phyloP scores from a whole-genome alignment of 345 rosid genomes.

The Capsella bursapastoris region DNA sequence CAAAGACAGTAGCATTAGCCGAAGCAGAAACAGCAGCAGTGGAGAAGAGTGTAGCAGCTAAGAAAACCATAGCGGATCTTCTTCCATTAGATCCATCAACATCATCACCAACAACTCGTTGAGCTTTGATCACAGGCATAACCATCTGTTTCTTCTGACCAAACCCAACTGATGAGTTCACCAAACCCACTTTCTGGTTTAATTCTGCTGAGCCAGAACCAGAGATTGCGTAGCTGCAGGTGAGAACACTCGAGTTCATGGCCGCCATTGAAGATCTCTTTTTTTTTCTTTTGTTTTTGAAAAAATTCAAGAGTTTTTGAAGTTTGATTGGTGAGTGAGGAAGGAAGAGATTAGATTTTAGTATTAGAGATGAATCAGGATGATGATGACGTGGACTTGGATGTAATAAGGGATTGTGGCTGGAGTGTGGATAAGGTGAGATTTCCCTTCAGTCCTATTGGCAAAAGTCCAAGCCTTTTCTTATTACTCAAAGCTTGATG shows the following conservation, averaged over 20 bases:
- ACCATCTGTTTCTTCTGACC: conserved; percentile 50
- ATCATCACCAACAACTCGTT: conserved; percentile 46
- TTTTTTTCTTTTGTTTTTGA: background rate
- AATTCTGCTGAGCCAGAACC: conserved; percentile 68
- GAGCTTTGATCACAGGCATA: conserved; percentile 70
- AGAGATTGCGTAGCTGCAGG: conserved; percentile 77
- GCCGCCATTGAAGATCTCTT: conserved; percentile 58
- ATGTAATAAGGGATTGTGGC: conserved; percentile 63
- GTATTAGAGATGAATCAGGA: conserved; percentile 47
- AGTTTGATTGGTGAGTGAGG: conserved; percentile 39
- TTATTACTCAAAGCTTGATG: conserved; percentile 3
- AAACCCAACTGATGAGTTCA: conserved; percentile 48
- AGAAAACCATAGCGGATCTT: conserved; percentile 68
- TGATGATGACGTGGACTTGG: conserved; percentile 50
- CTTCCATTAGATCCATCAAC: conserved; percentile 57
- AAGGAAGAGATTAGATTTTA: conserved; percentile 48
- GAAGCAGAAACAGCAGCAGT: conserved; percentile 65
- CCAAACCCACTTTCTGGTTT: conserved; percentile 57
- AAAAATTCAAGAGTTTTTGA: conserved; percentile 1
- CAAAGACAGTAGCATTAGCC: conserved; percentile 85
- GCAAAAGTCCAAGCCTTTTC: conserved; percentile 45
- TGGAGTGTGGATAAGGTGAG: conserved; percentile 95
- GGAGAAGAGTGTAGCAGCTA: conserved; percentile 79
- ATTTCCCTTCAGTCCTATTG: conserved; percentile 80
- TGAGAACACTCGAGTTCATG: conserved; percentile 82